Conservation (phyloP, 805 yeast genomes). For the Candida qinlingensis region DNA sequence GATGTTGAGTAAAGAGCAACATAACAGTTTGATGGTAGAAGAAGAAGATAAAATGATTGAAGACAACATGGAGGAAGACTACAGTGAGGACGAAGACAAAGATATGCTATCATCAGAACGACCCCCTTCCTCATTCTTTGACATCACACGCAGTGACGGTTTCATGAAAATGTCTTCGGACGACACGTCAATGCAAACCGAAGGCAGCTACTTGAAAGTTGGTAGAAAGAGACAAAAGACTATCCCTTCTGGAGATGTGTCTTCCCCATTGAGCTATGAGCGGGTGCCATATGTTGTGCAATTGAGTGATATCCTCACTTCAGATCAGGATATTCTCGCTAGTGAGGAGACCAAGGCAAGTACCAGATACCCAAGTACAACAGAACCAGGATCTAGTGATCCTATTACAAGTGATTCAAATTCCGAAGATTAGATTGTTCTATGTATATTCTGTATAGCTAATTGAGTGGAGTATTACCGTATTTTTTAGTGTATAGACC, state of each 20-base stretch:
- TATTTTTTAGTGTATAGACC: constrained; percentile 52
- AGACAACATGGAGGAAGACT: background rate
- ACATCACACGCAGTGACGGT: background rate
- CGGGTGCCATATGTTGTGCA: too few relatives aligned
- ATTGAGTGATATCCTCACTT: constrained; percentile 1
- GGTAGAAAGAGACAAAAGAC: background rate
- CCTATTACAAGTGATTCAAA: too few relatives aligned
- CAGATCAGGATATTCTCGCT: constrained; percentile 11
- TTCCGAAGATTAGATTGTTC: too few relatives aligned
- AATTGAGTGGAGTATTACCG: constrained; percentile 2
- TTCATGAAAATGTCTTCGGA: background rate
- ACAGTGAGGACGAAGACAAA: background rate
- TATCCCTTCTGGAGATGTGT: too few relatives aligned
- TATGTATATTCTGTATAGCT: background rate
- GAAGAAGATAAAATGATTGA: background rate
- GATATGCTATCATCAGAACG: background rate
- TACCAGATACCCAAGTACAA: too few relatives aligned
- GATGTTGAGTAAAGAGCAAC: constrained; percentile 2
- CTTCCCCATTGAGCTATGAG: too few relatives aligned
- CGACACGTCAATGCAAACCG: background rate
- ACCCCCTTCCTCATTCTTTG: background rate
- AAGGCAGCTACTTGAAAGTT: background rate
- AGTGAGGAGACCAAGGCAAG: constrained; percentile 2
- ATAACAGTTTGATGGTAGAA: background rate
- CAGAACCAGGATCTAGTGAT: background rate